Evolutionary conservation across 495 filamentous ascomycete genomes (phyloP).

Genomic region (Oidiodendron maius): DNA sequence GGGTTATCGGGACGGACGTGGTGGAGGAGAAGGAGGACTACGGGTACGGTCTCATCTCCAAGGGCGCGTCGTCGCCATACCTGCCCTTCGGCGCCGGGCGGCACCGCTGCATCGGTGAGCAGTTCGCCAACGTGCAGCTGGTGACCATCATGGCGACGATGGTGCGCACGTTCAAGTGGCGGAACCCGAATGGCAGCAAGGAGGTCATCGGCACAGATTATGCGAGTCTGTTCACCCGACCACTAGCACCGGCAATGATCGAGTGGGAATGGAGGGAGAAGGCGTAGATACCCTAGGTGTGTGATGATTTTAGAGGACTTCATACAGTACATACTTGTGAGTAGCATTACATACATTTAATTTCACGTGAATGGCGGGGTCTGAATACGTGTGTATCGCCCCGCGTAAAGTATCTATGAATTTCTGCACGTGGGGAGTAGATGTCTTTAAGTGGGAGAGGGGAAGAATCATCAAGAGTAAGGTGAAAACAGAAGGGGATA

Average conservation of each 20-base stretch:
- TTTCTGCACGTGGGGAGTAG: too few species aligned
- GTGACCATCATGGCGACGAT: constrained; percentile 76
- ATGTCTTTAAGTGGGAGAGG: too few species aligned
- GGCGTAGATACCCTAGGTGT: constrained; percentile 13
- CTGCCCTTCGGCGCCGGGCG: constrained; percentile 91
- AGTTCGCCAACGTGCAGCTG: constrained; percentile 92
- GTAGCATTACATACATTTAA: too few species aligned
- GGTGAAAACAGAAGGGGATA: too few species aligned
- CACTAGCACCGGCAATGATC: constrained; percentile 57
- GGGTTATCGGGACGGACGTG: constrained; percentile 42
- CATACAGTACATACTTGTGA: too few species aligned
- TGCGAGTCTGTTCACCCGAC: constrained; percentile 57
- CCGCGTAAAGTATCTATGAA: too few species aligned
- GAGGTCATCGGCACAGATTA: constrained; percentile 82
- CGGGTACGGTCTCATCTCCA: constrained; percentile 87
- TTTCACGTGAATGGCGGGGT: too few species aligned
- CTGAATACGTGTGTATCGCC: too few species aligned
- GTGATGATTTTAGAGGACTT: too few species aligned
- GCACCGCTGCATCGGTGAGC: constrained; percentile 94
- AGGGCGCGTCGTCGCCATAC: constrained; percentile 82
- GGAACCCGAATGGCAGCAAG: constrained; percentile 60
- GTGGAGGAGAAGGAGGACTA: constrained; percentile 80
- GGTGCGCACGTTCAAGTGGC: constrained; percentile 69
- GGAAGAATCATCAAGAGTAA: too few species aligned
- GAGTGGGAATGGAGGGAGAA: constrained; percentile 56